phyloP scores from a whole-genome alignment of 305 asterid species.

The Ilex paraguariensis region DNA sequence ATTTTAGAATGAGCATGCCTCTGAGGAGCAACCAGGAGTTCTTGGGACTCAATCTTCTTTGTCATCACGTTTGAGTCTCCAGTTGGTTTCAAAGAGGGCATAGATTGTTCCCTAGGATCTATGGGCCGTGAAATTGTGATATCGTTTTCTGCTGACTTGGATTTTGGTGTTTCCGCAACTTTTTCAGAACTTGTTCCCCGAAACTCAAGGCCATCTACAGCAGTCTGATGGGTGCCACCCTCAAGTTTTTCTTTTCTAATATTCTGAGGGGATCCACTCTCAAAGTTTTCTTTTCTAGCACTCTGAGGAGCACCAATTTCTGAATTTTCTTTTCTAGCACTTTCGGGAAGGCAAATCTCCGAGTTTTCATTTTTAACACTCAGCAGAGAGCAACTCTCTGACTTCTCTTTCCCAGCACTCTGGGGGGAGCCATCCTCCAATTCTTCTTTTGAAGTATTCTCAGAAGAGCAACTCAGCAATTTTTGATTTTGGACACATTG shows the following conservation, averaged over 20 bases:
- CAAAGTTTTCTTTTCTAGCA: slow-evolving; percentile 9
- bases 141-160: slow-evolving; percentile 17
- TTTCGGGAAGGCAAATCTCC: slow-evolving; percentile 12
- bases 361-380: slow-evolving; percentile 7
- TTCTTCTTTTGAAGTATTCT: slow-evolving; percentile 8
- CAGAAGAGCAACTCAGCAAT: slow-evolving; percentile 13
- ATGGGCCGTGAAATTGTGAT: slow-evolving; percentile 6
- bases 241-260: slow-evolving; percentile 1
- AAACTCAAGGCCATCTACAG: slow-evolving; percentile 1
- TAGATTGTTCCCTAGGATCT: slow-evolving; percentile 4
- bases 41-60: slow-evolving; percentile 24
- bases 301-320: slow-evolving; percentile 9
- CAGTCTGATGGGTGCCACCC: slow-evolving; percentile 6
- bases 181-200: slow-evolving; percentile 2
- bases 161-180: slow-evolving; percentile 13
- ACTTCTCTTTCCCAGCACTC: slow-evolving; percentile 12
- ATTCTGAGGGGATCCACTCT: slow-evolving; percentile 8
- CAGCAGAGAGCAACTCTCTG: slow-evolving; percentile 13
- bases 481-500: neutral
- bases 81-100: slow-evolving; percentile 16
- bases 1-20: slow-evolving; percentile 40
- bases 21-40: slow-evolving; percentile 29
- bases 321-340: slow-evolving; percentile 9
- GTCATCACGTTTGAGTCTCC: slow-evolving; percentile 8
- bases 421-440: slow-evolving; percentile 10